Base-by-base conservation (phyloP, 179 eudicot species). In the Vitellaria paradoxa region DNA sequence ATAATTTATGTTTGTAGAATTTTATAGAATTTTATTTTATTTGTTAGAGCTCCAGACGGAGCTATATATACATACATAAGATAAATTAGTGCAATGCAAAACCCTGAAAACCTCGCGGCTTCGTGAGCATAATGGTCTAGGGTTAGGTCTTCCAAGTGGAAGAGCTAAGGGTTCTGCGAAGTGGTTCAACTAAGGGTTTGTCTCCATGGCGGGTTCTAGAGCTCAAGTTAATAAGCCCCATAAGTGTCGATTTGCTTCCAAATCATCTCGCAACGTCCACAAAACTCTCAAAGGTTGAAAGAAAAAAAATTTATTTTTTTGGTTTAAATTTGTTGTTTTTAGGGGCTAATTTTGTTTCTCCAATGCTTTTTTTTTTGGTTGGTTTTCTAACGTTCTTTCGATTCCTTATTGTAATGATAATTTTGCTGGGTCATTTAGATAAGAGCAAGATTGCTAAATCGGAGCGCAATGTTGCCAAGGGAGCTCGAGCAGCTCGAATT, bases 241-340 rank as follows among this genome's bases (percentile, higher is more conserved):
- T 45, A 96, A 96, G 68, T 87, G 97, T 70, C 89, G 96, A 6
- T 96, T 93, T 74, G 85, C 99, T 50, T 96, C 99, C 8, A 96
- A 96, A 83, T 89, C 99, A 0, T 86, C 98, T 74, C 96, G 98
- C 68, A 88, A 90, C 66, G 64, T 88, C 60, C 99, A 96, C 86
- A 96, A 86, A 81, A 77, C 88, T 13, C 84, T 84, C 46, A 85
- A 90, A 91, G 98, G 98, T 94, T 55, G 2, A 50, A 50, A 42
- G 37, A 30, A 30, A 30, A 30, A 30, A 30, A 30, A 24, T 0
- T 20, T 7, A 71, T 46, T 20, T 46, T 20, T 17, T 13, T 68
- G 10, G 18, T 2, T 59, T 3, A 15, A 68, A 20, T 72, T 21
- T 8, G n/a, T 20, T 49, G 8, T 65, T 21, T 24, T 37, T 68